Evolutionary conservation across 352 stramenopile genomes (phyloP), one percentile per base, ranked within the genome.

Genomic region (Phytophthora ramorum): DNA sequence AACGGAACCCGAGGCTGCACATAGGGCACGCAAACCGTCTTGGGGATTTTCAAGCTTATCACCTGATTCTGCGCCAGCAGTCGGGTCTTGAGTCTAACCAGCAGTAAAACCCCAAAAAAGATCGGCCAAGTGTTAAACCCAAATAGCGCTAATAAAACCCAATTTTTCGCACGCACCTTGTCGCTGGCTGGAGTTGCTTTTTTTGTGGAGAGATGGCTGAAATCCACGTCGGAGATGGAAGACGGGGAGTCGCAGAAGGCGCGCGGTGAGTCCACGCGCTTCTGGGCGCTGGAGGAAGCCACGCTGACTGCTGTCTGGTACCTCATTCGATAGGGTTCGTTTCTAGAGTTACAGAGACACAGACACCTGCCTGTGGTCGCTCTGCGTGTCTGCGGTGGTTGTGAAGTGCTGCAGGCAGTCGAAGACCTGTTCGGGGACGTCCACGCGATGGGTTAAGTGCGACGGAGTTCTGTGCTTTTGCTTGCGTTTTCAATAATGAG

Each of bases 171-270:
- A 71, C 74, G 8, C 35, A 85, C 78, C 78, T 87, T 82, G 58
- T 66, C 16, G 45, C 37, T 71, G 28, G 38, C 41, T 32, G 62
- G 63, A 13, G 50, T 26, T 2, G 10, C 16, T 26, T 58, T 67
- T 13, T 58, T 46, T 9, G 30, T 65, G 24, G 26, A 30, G 19
- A 34, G 38, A 37, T 35, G 52, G 51, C 52, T 74, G 37, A 76
- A 70, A 57, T 83, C 78, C 54, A 91, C 69, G 26, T 91, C 80
- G 4, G 75, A 83, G 46, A 91, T 89, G 19, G 82, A 87, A 20
- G 82, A 93, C 6, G 84, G 84, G 14, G 82, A 91, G 51, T 73
- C 66, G 62, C 78, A 91, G 51, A 66, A 75, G 3, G 54, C 35
- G n/a, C 58, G 63, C 6, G 79, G 66, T n/a, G 71, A 69, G 46